Evolutionary conservation across 148 eudicot species (phyloP), one percentile per base, ranked within the genome.

Genomic region (Rhododendron molle): DNA sequence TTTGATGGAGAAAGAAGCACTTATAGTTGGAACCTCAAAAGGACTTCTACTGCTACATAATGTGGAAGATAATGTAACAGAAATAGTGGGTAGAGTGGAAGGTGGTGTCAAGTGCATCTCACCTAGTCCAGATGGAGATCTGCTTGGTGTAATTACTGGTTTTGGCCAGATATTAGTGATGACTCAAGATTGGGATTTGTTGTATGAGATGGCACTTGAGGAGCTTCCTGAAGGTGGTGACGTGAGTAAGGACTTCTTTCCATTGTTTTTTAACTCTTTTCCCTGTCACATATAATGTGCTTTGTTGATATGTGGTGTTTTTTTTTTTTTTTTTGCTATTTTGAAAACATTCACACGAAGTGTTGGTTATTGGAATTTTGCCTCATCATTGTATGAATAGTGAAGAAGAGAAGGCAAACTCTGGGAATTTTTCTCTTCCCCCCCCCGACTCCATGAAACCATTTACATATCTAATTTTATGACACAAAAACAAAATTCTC

Each of bases 71-170:
- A 89, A 92, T 56, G 74, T 86, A 82, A 92, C 94, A 52, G 98
- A 95, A 88, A 85, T 92, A 78, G 99, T 97, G 89, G 99, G 99
- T 83, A 91, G 89, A 86, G 94, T 97, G 84, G 98, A 97, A 85
- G 98, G 99, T 81, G 99, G 99, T 78, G 98, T 97, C 69, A 93
- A 91, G 90, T 94, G 96, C 91, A 90, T 97, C 76, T 92, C 96
- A n/a, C 94, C 98, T 34, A 97, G 99, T 88, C 99, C 99, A 36
- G 98, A 97, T 88, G 99, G 99, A 60, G 98, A 95, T 90, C 90
- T 97, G 86, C 96, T 95, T 81, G 95, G 93, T 49, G 90, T 97
- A 81, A 88, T 95, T 54, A 93, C 98, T 85, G 98, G 98, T 84
- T 90, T 92, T 62, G 94, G 98, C 77, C 96, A 97, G 91, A 87